Evolutionary conservation across 2,329 filamentous ascomycete genomes (phyloP).

Genomic region (Colletotrichum eleusines): DNA sequence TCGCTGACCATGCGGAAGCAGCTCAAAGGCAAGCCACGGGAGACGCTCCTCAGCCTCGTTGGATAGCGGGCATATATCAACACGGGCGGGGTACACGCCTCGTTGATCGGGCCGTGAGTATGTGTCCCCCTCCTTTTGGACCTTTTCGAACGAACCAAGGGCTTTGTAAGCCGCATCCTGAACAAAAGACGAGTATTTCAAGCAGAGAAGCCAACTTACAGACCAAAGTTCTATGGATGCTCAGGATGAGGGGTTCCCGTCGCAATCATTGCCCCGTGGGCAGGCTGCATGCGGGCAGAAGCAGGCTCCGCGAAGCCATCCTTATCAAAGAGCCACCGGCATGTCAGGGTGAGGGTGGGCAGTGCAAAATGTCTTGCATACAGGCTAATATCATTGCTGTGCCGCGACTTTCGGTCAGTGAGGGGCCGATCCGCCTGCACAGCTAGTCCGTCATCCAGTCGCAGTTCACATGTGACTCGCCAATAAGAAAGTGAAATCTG

Average conservation of each 20-base stretch:
- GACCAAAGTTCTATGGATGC: background rate
- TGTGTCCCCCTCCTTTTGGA: too few relatives aligned
- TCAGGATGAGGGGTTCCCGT: background rate
- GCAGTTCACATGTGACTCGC: too few relatives aligned
- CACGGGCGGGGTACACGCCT: background rate
- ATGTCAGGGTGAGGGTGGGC: background rate
- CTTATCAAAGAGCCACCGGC: background rate
- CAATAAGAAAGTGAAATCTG: too few relatives aligned
- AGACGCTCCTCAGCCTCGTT: background rate
- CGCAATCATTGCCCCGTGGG: background rate
- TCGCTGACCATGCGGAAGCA: background rate
- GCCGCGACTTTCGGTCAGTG: background rate
- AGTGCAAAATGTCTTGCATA: background rate
- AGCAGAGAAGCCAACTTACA: background rate
- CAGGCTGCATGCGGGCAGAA: background rate
- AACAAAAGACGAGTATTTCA: background rate
- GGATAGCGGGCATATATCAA: background rate
- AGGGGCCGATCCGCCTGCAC: background rate
- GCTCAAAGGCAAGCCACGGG: background rate
- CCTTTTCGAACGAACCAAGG: background rate
- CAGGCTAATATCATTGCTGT: background rate
- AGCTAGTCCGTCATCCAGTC: background rate
- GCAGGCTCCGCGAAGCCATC: background rate
- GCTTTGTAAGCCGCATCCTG: background rate
- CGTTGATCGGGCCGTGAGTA: too few relatives aligned